Conservation (phyloP, 73 alveolate species). For the Tetrahymena elliotti region DNA sequence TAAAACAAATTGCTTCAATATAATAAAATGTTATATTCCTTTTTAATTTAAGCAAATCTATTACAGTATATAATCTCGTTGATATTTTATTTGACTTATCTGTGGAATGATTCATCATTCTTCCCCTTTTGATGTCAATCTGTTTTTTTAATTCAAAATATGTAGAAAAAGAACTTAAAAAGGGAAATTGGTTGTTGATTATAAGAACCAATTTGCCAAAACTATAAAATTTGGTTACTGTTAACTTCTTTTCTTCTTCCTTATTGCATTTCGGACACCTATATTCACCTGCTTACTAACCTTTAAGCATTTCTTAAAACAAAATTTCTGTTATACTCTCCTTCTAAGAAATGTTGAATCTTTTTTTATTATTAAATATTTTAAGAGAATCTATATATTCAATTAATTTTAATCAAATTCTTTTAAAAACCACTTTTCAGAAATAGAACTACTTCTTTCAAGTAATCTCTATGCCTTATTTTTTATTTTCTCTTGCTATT, state of each 20-base stretch:
- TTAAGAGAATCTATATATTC: not conserved
- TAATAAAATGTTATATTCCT: not conserved
- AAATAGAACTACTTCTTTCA: not conserved
- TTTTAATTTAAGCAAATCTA: not conserved
- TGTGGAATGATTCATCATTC: not conserved
- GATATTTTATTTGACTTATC: not conserved
- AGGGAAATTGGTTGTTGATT: not conserved
- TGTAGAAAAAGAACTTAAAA: not conserved
- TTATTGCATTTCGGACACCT: not conserved
- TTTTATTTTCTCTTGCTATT: not conserved
- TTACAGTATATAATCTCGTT: not conserved
- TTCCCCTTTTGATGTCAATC: not conserved
- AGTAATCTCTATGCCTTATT: not conserved
- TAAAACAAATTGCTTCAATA: not conserved
- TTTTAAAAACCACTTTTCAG: not conserved
- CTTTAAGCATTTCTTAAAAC: not conserved
- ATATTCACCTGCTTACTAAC: not conserved
- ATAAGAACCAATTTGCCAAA: not conserved
- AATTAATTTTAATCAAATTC: not conserved
- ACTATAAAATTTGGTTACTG: not conserved
- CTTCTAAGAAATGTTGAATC: not conserved
- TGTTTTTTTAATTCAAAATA: not conserved
- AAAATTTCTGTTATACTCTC: not conserved
- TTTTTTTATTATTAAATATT: not conserved
- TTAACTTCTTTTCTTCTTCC: not conserved